phyloP scores from a whole-genome alignment of 495 filamentous ascomycete species.

The Chaetomium fimeti region DNA sequence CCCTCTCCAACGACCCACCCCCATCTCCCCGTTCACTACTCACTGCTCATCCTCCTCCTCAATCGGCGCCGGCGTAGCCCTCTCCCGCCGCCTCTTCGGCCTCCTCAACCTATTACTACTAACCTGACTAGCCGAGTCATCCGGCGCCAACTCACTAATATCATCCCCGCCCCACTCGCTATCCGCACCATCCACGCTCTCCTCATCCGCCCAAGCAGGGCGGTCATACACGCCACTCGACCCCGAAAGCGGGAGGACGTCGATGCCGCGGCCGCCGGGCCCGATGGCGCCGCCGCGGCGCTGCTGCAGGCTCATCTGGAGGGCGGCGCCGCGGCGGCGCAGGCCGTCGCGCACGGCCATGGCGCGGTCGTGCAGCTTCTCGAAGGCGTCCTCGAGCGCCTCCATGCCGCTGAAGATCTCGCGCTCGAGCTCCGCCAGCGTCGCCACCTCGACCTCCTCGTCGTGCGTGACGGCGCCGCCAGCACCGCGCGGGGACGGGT shows the following conservation, averaged over 20 bases:
- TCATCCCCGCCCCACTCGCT: slow-evolving; percentile 66
- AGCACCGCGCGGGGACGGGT: slow-evolving; percentile 34
- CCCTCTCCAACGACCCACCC: not conserved
- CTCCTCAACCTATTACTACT: slow-evolving; percentile 68
- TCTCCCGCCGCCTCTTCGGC: slow-evolving; percentile 68
- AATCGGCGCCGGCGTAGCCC: slow-evolving; percentile 78
- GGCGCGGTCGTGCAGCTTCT: slow-evolving; percentile 81
- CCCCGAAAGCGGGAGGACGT: slow-evolving; percentile 45
- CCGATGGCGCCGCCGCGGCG: slow-evolving; percentile 49
- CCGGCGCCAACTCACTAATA: slow-evolving; percentile 70
- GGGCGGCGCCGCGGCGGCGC: slow-evolving; percentile 73
- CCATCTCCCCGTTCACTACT: not conserved
- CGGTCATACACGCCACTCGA: slow-evolving; percentile 44
- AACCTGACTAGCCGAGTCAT: slow-evolving; percentile 83
- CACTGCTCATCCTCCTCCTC: slow-evolving; percentile 64
- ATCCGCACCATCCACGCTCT: slow-evolving; percentile 52
- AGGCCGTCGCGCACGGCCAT: slow-evolving; percentile 76
- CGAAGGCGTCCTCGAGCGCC: slow-evolving; percentile 90
- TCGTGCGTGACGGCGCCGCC: slow-evolving; percentile 78
- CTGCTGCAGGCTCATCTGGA: slow-evolving; percentile 73
- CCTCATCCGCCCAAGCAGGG: slow-evolving; percentile 48
- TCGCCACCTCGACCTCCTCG: slow-evolving; percentile 89
- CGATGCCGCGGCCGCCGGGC: slow-evolving; percentile 34
- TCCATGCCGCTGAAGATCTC: slow-evolving; percentile 95
- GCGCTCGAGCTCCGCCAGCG: slow-evolving; percentile 84